Evolutionary conservation across 1,284 basidiomycete species (phyloP), one percentile per base, ranked within the genome.

Genomic region (Fomitopsis palustris): DNA sequence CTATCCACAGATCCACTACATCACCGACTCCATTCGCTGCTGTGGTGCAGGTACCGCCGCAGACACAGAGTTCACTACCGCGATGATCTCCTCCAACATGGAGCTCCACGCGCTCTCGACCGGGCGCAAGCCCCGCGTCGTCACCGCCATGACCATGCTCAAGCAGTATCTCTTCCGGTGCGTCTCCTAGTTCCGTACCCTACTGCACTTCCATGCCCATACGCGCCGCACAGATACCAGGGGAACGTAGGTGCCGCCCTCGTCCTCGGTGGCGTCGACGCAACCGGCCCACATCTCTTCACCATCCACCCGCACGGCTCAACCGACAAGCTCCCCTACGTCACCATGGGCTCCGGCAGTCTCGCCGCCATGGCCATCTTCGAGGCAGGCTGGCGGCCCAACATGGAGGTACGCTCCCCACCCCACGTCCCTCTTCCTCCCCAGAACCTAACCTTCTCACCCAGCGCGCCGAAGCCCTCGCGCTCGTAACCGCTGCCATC

Each of bases 291-390:
- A 4, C 94, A 99, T 64, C 87, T 99, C 8, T 99, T 98, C 79
- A 98, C 96, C 12, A 90, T 99, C 63, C 88, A 92, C 62, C 96
- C 97, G 1, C 96, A 99, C 75, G 97, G 97, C 8, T 96, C 94
- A 17, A 98, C 97, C 0, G 97, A 99, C 78, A 99, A 99, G 76
- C 82, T 99, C 35, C 97, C 97, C 0, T 99, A 98, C 69, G 96
- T 99, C 33, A 98, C 97, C 0, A 99, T 99, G 96, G 97, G 97
- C 35, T 95, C 92, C 4, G 97, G 97, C 62, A 91, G 87, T 68
- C 81, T 98, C 53, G 97, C 97, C 2, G 97, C 96, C 25, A 99
- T 99, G 97, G 94, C 96, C 16, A 91, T 99, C 14, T 99, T 99
- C 67, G 97, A 99, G 74, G 87, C 84, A 56, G 74, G 81, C 14